These are phyloP conservation scores for Euphorbia schlechtendalii DNA, from an alignment of 441 rosid species.

Conservation along the genomic window DNA sequence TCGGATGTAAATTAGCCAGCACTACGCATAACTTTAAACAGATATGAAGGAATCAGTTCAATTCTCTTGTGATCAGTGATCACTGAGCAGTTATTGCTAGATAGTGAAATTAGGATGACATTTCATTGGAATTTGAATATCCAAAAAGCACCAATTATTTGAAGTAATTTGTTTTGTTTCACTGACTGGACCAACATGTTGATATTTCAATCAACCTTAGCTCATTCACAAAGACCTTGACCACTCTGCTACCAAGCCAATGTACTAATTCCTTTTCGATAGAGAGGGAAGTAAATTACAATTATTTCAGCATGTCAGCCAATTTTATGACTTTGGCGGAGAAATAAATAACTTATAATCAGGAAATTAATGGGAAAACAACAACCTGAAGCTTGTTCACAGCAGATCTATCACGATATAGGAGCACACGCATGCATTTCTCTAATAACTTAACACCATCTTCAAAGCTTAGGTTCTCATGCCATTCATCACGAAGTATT, in stretches of 20 bases:
- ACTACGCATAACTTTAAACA: background rate
- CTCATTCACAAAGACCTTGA: background rate
- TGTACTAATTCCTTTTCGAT: background rate
- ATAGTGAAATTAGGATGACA: background rate
- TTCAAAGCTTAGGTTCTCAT: too few species aligned
- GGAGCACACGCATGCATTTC: slow-evolving; percentile 97
- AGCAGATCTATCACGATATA: slow-evolving; percentile 92
- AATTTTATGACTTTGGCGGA: background rate
- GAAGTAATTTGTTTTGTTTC: background rate
- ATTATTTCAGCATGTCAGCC: background rate
- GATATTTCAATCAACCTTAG: background rate
- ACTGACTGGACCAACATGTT: background rate
- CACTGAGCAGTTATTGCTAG: background rate
- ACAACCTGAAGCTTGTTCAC: slow-evolving; percentile 94
- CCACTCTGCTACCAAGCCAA: background rate
- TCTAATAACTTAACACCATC: slow-evolving; percentile 88
- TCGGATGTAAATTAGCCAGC: background rate
- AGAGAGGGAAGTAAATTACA: background rate
- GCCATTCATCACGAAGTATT: slow-evolving; percentile 96
- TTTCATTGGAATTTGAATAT: background rate
- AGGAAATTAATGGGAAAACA: background rate
- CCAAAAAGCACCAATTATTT: background rate
- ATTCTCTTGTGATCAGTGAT: too few species aligned
- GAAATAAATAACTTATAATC: background rate
- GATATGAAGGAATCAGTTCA: background rate